Conservation (phyloP, 1,284 basidiomycete genomes). For the Mycena sp. region DNA sequence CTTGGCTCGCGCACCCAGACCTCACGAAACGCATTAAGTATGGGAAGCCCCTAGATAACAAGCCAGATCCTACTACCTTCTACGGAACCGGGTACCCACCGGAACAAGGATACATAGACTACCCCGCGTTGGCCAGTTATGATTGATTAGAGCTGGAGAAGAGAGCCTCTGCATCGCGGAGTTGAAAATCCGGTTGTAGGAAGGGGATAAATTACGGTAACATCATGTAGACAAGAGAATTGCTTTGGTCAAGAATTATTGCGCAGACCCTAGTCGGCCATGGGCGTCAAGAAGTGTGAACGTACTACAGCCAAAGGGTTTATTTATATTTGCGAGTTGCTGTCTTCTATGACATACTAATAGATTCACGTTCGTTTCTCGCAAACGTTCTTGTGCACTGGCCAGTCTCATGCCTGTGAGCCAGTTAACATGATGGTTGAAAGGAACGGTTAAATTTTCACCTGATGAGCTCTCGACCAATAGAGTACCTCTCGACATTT, state of each 20-base stretch:
- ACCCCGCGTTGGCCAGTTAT: not conserved
- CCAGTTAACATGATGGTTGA: not conserved
- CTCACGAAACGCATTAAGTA: constrained; percentile 9
- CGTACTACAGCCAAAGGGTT: too few species aligned
- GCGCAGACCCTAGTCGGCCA: too few species aligned
- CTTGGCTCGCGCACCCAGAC: constrained; percentile 44
- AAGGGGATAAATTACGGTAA: too few species aligned
- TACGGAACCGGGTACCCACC: not conserved
- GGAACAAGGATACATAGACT: constrained; percentile 17
- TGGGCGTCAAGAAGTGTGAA: too few species aligned
- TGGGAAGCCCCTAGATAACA: constrained; percentile 14
- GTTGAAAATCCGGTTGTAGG: too few species aligned
- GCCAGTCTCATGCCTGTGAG: constrained; percentile 1
- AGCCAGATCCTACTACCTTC: not conserved
- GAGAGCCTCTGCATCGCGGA: too few species aligned
- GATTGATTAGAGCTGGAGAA: too few species aligned
- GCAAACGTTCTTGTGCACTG: constrained; percentile 6
- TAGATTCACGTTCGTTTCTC: constrained; percentile 5
- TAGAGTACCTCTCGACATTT: constrained; percentile 38
- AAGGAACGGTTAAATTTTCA: not conserved
- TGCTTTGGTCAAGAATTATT: too few species aligned
- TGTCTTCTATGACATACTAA: too few species aligned
- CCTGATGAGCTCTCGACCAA: constrained; percentile 37
- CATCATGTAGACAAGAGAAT: too few species aligned
- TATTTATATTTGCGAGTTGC: too few species aligned